Conservation (phyloP, 1,139 yeast species). For the Saccharomyces hybrid region DNA sequence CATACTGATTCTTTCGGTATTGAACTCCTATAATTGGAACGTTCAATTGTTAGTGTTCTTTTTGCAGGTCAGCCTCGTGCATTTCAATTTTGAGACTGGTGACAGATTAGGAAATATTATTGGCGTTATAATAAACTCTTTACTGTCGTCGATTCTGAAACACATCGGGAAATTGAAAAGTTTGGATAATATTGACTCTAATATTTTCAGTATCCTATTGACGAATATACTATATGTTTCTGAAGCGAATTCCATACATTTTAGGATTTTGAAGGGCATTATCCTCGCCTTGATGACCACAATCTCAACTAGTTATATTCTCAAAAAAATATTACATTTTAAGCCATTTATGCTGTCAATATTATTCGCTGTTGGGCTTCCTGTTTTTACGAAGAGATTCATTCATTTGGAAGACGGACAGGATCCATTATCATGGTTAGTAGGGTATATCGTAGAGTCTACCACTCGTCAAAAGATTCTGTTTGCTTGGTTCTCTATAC, state of each 20-base stretch:
- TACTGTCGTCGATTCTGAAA: conserved; percentile 22
- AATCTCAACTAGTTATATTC: conserved; percentile 20
- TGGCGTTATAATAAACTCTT: conserved; percentile 24
- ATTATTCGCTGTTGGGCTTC: conserved; percentile 23
- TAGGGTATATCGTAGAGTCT: conserved; percentile 23
- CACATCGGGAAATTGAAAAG: conserved; percentile 32
- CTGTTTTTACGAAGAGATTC: conserved; percentile 20
- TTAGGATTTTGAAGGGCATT: conserved; percentile 30
- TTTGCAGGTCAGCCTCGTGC: background rate
- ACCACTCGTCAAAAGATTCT: conserved; percentile 26
- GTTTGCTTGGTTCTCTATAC: conserved; percentile 28
- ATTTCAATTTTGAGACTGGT: conserved; percentile 5
- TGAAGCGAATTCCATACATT: conserved; percentile 11
- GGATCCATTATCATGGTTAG: conserved; percentile 31
- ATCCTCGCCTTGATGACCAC: conserved; percentile 27
- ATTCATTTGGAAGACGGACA: conserved; percentile 14
- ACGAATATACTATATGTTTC: conserved; percentile 31
- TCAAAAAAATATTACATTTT: conserved; percentile 8
- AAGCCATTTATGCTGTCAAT: conserved; percentile 14
- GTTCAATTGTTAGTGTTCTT: background rate
- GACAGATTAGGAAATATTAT: conserved; percentile 11
- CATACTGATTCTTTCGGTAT: conserved; percentile 19
- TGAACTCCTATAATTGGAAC: conserved; percentile 6
- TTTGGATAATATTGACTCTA: conserved; percentile 33
- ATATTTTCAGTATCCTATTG: conserved; percentile 32